Evolutionary conservation across 2,329 filamentous ascomycete species (phyloP), one percentile per base, ranked within the genome.

Genomic region (Whalleya microplaca): DNA sequence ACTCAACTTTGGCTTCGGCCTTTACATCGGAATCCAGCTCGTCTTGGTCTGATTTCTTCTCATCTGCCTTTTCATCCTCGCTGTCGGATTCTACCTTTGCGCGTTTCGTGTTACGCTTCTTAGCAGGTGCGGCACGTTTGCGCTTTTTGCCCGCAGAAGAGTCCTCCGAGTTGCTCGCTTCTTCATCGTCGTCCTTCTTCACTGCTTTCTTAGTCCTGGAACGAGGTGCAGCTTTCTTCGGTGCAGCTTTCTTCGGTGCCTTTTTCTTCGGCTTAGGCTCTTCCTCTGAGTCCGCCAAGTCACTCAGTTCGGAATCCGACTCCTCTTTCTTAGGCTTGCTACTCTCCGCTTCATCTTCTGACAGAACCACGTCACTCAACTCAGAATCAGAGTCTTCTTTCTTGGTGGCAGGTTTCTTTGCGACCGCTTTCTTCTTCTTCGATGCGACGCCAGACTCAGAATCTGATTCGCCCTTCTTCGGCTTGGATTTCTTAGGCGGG

Each of bases 131-230:
- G 3, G 59, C 41, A 40, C 63, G 62, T 51, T 71, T 71, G 16
- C 66, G 67, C 56, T 71, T 71, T 29, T 47, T 55, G 32, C 41
- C 46, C 21, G 54, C 45, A 2, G 59, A 23, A 0, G 64, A 57
- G 20, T 46, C 51, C 48, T 68, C 55, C 12, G 54, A 52, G 23
- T 69, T 57, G 7, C 69, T 65, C 10, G 63, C 62, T 27, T 72
- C 66, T 5, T 64, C 63, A 2, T 76, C 70, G 3, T 76, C 70
- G 3, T 72, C 72, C 0, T 65, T 68, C 21, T 70, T 64, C 9
- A 62, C 57, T 5, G 44, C 56, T 46, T 71, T 71, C 47, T 69
- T 72, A 19, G 64, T 64, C 57, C 65, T 71, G 61, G 43, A 63
- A 48, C 54, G 66, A 62, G 54, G 63, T 9, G 60, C 51, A 18